Conservation (phyloP, 257 asterid genomes). For the Gentiana dahurica region DNA sequence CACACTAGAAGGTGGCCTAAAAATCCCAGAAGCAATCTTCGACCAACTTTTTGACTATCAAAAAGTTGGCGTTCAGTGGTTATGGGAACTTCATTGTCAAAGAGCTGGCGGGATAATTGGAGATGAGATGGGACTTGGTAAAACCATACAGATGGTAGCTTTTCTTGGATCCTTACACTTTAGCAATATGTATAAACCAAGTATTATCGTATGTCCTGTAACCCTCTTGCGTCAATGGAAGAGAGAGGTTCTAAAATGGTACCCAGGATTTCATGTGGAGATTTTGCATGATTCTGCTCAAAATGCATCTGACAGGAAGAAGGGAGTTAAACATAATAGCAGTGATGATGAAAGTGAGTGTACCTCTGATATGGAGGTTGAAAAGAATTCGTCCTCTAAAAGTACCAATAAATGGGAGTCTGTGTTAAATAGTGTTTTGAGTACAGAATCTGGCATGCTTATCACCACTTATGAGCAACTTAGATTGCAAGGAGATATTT, state of each 20-base stretch:
- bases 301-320: slow-evolving; percentile 42
- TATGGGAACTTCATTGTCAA: slow-evolving; percentile 99
- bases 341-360: slow-evolving; percentile 71
- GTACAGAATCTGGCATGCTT: slow-evolving; percentile 76
- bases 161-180: slow-evolving; percentile 90
- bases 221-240: slow-evolving; percentile 92
- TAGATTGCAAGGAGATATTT: slow-evolving; percentile 61
- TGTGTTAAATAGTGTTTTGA: slow-evolving; percentile 62
- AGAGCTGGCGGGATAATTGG: slow-evolving; percentile 96
- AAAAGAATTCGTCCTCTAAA: slow-evolving; percentile 38
- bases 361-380: slow-evolving; percentile 37
- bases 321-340: slow-evolving; percentile 37
- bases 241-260: slow-evolving; percentile 91
- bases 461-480: slow-evolving; percentile 96
- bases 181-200: slow-evolving; percentile 82
- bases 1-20: slow-evolving; percentile 88
- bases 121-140: slow-evolving; percentile 99
- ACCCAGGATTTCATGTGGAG: slow-evolving; percentile 69
- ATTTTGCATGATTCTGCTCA: slow-evolving; percentile 86
- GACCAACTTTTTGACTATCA: slow-evolving; percentile 82
- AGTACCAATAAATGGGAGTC: slow-evolving; percentile 63
- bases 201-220: slow-evolving; percentile 87
- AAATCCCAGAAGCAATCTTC: slow-evolving; percentile 64
- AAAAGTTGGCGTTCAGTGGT: slow-evolving; percentile 97
- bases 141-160: slow-evolving; percentile 79